phyloP scores from a whole-genome alignment of 2,329 filamentous ascomycete genomes.

The Claviceps humidiphila region DNA sequence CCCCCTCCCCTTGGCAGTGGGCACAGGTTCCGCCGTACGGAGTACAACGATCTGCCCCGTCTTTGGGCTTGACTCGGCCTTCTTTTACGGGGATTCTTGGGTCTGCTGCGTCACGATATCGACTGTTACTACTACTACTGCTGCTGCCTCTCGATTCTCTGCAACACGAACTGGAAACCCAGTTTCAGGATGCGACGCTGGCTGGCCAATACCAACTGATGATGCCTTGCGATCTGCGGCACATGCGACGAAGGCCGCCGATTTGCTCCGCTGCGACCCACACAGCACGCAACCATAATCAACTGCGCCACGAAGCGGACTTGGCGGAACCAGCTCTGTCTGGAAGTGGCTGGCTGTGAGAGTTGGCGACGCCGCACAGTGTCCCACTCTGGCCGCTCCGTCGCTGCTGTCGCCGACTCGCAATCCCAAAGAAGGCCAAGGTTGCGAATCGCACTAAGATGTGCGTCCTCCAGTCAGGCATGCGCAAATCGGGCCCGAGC shows the following conservation, averaged over 20 bases:
- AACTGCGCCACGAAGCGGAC: not conserved
- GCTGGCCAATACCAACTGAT: not conserved
- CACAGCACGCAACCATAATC: not conserved
- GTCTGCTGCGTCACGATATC: not conserved
- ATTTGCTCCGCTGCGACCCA: slow-evolving; percentile 8
- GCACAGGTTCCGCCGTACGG: not conserved
- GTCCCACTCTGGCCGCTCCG: not conserved
- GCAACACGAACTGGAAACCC: not conserved
- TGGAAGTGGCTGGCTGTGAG: not conserved
- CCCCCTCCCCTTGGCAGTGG: not conserved
- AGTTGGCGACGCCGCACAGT: not conserved
- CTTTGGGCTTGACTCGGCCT: not conserved
- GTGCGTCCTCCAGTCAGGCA: not conserved
- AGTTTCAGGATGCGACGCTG: not conserved
- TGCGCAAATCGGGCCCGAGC: not conserved
- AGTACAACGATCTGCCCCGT: not conserved
- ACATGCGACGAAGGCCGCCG: not conserved
- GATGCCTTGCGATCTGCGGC: not conserved
- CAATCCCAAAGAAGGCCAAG: not conserved
- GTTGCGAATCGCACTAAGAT: not conserved
- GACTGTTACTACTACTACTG: not conserved
- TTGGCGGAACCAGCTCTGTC: not conserved
- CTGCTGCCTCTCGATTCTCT: not conserved
- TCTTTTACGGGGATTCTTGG: not conserved
- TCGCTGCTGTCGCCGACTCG: not conserved